These are phyloP conservation scores for Tulasnella sp. DNA, from an alignment of 768 basidiomycete species.

Conservation along the genomic window DNA sequence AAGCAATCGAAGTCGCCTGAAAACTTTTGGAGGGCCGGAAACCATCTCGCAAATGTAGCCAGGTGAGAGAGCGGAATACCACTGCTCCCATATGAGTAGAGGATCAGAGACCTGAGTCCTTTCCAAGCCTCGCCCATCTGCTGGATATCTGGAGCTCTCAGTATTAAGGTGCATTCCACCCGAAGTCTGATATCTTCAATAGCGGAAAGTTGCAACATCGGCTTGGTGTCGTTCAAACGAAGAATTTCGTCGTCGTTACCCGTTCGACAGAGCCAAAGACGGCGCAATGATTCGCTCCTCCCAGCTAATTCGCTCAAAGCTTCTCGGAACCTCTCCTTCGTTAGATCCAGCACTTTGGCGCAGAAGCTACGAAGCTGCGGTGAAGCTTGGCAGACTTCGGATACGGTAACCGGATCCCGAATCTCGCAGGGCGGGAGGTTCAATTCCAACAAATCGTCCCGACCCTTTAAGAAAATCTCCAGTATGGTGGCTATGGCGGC, in stretches of 20 bases:
- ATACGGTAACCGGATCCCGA: not conserved
- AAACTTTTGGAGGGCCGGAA: not conserved
- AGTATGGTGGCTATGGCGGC: not conserved
- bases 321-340: not conserved
- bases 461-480: not conserved
- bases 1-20: not conserved
- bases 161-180: not conserved
- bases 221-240: not conserved
- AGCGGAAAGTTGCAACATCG: not conserved
- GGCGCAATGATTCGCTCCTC: not conserved
- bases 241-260: not conserved
- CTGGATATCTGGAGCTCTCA: not conserved
- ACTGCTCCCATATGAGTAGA: not conserved
- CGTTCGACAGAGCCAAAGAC: not conserved
- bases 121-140: not conserved
- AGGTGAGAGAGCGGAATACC: not conserved
- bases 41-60: not conserved
- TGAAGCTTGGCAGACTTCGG: not conserved
- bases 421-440: not conserved
- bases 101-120: not conserved
- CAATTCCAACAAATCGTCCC: not conserved
- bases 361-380: not conserved
- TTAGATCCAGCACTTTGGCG: not conserved
- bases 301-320: not conserved
- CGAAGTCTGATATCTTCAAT: not conserved